Percentiles rank a stretch among this genome's conserved stretches.
Evolutionary conservation across 345 rosid genomes (phyloP).

Genomic region (Ceriops decandra): DNA sequence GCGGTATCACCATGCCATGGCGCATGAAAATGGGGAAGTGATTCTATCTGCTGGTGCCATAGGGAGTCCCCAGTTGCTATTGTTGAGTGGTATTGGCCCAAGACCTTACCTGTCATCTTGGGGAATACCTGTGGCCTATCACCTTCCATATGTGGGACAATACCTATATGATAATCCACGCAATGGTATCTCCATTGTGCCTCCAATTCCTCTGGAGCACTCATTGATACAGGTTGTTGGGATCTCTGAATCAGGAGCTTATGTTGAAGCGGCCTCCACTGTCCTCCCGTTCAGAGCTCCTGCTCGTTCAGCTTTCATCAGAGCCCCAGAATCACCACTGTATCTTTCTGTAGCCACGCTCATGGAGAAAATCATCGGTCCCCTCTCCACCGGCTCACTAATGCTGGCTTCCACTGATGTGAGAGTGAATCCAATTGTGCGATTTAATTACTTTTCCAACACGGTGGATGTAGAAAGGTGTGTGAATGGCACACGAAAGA

Average conservation of each 20-base stretch:
- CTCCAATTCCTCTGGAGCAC: slow-evolving; percentile 72
- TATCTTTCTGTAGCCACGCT: slow-evolving; percentile 82
- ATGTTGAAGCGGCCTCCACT: slow-evolving; percentile 80
- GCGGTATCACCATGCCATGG: slow-evolving; percentile 71
- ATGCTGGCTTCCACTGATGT: slow-evolving; percentile 88
- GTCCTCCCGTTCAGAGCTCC: slow-evolving; percentile 65
- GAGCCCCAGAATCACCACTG: slow-evolving; percentile 54
- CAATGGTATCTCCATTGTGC: slow-evolving; percentile 81
- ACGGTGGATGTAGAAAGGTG: slow-evolving; percentile 71
- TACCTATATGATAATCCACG: slow-evolving; percentile 78
- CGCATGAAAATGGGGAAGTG: slow-evolving; percentile 73
- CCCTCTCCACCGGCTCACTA: slow-evolving; percentile 63
- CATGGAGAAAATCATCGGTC: slow-evolving; percentile 75
- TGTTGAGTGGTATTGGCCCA: slow-evolving; percentile 83
- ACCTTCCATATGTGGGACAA: slow-evolving; percentile 73
- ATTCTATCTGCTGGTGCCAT: slow-evolving; percentile 83
- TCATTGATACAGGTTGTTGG: slow-evolving; percentile 91
- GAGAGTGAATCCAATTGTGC: slow-evolving; percentile 70
- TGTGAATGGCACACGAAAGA: slow-evolving; percentile 68
- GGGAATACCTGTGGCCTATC: slow-evolving; percentile 81
- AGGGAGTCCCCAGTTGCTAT: slow-evolving; percentile 81
- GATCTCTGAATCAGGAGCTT: slow-evolving; percentile 65
- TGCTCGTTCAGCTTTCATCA: slow-evolving; percentile 48
- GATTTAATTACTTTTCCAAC: slow-evolving; percentile 78
- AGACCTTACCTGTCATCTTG: slow-evolving; percentile 77